Evolutionary conservation across 2,329 filamentous ascomycete species (phyloP).

Genomic region (Aspergillus ustus): DNA sequence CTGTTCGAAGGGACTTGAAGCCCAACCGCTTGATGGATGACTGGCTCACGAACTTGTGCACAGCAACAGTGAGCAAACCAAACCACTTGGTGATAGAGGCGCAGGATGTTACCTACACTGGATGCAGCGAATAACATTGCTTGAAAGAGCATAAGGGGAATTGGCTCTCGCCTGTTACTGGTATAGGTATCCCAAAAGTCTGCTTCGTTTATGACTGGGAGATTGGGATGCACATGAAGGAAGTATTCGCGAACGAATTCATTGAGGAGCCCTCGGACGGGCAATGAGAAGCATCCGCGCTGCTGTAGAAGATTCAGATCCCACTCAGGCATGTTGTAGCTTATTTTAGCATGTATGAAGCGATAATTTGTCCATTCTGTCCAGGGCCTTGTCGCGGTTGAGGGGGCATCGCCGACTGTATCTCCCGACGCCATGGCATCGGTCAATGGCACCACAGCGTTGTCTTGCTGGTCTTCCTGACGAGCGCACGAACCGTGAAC

Average conservation of each 20-base stretch:
- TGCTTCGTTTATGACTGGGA: neutral
- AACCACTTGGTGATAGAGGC: neutral
- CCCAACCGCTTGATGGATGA: neutral
- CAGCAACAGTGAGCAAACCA: neutral
- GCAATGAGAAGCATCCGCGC: neutral
- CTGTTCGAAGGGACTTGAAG: neutral
- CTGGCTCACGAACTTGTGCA: neutral
- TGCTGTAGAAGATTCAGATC: neutral
- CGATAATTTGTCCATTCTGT: neutral
- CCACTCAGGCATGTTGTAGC: neutral
- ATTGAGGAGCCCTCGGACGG: neutral
- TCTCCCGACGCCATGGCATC: no score
- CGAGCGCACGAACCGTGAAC: no score
- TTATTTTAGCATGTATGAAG: neutral
- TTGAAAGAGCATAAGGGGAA: neutral
- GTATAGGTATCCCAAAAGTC: conserved; percentile 1
- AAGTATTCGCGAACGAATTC: neutral
- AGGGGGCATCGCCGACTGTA: no score
- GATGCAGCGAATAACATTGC: neutral
- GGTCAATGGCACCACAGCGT: no score
- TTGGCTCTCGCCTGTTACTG: neutral
- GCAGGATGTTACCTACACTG: neutral
- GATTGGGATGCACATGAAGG: neutral
- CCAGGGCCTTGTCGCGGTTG: neutral
- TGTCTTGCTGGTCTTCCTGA: no score